Evolutionary conservation across 192 early-diverging fungal species (phyloP), one percentile per base, ranked within the genome.

Genomic region (Coemansia sp.): DNA sequence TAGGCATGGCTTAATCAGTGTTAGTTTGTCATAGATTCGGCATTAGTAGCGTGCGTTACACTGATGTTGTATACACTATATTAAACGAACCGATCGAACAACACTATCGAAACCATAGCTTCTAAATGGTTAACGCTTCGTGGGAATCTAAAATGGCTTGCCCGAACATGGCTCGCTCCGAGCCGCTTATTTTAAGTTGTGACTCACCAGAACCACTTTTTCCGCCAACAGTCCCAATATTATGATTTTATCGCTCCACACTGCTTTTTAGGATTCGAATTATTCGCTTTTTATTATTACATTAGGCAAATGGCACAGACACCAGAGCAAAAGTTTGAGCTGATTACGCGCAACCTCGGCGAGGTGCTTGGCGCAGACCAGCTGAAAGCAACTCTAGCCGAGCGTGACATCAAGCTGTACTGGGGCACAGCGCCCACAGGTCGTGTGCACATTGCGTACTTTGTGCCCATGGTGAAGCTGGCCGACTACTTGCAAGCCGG

Each of bases 361-460:
- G 97, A 99, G 66, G 88, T 90, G 17, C 84, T 99, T 25, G 95
- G 95, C 61, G 89, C 77, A 21, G 93, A 93, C 45, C 86, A 93
- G 73, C 88, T 99, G 37, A 88, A 92, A 66, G 83, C 89, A 57
- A 84, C 92, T 58, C 86, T 99, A 32, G 77, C 76, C 6, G 93
- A 97, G 78, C 87, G 97, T 59, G 93, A 95, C 75, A 73, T 96
- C 50, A 92, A 87, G 60, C 78, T 98, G 65, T 98, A 98, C 89
- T 98, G 94, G 95, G 97, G 97, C 24, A 96, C 95, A 12, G 97
- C 97, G 25, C 87, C 95, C 1, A 99, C 97, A 11, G 95, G 97
- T 32, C 91, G 86, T 70, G 94, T 94, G 27, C 97, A 99, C 73
- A 85, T 99, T 71, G 97, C 91, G 57, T 99, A 99, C 87, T 97